Evolutionary conservation across 768 basidiomycete species (phyloP).

Genomic region (Leccinum boreale): DNA sequence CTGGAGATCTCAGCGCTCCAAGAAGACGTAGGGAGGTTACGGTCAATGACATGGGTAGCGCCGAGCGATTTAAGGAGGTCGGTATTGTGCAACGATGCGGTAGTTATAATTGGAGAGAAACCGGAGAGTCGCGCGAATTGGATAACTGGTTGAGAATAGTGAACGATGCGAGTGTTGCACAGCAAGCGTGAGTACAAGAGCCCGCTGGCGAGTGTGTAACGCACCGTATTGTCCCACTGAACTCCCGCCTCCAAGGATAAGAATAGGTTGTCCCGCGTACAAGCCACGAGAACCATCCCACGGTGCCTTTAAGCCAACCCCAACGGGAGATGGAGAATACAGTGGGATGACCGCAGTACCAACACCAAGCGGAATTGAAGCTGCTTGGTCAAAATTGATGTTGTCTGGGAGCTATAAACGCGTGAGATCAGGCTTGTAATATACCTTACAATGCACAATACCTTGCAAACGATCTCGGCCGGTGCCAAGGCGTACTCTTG

Average conservation of each 20-base stretch:
- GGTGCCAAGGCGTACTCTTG: constrained; percentile 27
- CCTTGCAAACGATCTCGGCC: constrained; percentile 21
- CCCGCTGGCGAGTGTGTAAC: constrained; percentile 25
- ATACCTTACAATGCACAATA: neutral
- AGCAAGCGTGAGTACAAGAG: constrained; percentile 1
- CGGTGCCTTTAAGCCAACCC: constrained; percentile 32
- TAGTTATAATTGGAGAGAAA: constrained; percentile 38
- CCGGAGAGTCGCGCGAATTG: constrained; percentile 35
- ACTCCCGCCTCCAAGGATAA: constrained; percentile 38
- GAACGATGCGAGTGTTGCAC: neutral
- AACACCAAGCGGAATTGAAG: constrained; percentile 35
- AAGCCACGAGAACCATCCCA: constrained; percentile 33
- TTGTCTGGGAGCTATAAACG: constrained; percentile 34
- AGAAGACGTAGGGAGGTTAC: constrained; percentile 14
- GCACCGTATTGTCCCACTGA: constrained; percentile 39
- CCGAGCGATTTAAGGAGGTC: constrained; percentile 34
- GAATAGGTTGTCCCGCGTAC: constrained; percentile 28
- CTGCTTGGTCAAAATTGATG: constrained; percentile 36
- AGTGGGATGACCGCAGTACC: constrained; percentile 33
- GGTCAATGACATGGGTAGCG: constrained; percentile 37
- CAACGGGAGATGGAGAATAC: constrained; percentile 26
- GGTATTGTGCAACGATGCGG: constrained; percentile 36
- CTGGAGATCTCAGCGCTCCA: constrained; percentile 14
- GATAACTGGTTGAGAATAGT: constrained; percentile 19
- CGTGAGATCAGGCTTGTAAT: constrained; percentile 10